Base-by-base conservation (phyloP, 169 alveolate species). In the Plasmodium coatneyi region DNA sequence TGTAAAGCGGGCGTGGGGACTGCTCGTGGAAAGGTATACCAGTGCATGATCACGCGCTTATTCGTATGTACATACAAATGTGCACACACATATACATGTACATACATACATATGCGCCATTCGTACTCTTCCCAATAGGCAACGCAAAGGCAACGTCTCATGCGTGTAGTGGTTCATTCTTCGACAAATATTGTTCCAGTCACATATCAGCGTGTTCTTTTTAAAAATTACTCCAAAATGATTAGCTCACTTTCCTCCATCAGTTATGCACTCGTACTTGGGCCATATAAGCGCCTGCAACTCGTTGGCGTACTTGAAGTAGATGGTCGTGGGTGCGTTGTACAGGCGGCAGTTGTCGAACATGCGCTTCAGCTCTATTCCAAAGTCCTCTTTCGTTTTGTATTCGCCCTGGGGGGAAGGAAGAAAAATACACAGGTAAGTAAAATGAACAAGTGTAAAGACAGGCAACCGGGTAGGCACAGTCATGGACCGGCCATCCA, bases 281-380 rank as follows among this genome's bases (percentile, higher is more conserved):
- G 99, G 99, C 97, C 98, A 97, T 56, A 98, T 98, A 78, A 96
- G 96, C 36, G 98, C 98, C 95, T 99, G 99, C 43, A 99, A 96
- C 89, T 97, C 98, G 91, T 98, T 97, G 16, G 99, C 99, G 95
- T 98, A 98, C 94, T 99, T 99, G 96, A 98, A 98, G 97, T 99
- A 99, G 30, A 98, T 98, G 22, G 99, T 99, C 72, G 98, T 98
- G 5, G 98, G 97, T 25, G 98, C 95, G 96, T 99, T 99, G 96
- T 98, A 99, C 66, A 84, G 90, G 80, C 99, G 97, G 84, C 99
- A 98, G 97, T 99, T 99, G 84, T 96, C 98, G 92, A 99, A 99
- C 96, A 99, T 99, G 76, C 98, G 96, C 84, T 96, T 97, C 41
- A 99, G 97, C 78, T 99, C 99, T 54, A 96, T 97, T 1, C 98